Base-by-base conservation (phyloP, 164 flowering plant genomes). In the Berberis thunbergii region DNA sequence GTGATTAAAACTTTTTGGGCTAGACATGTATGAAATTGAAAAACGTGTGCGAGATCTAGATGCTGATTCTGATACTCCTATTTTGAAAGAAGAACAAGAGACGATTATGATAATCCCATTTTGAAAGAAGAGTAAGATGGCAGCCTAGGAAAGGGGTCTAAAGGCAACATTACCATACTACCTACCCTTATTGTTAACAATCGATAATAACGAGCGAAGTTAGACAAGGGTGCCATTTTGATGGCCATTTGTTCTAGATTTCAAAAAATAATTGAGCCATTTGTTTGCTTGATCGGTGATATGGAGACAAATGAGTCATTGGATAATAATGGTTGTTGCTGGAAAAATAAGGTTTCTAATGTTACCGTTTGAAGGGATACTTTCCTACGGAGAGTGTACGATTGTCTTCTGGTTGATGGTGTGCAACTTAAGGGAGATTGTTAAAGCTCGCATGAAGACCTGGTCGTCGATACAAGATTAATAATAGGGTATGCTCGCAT, bases 381-480 rank as follows among this genome's bases (percentile, higher is more conserved):
- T 43, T 91, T 95, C 70, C 91, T 97, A 57, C 96, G 99, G 74
- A 81, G 87, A 74, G 97, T 91, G 26, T 95, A 97, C 64, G 91
- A 91, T 66, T 95, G 99, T 72, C 99, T 97, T 41, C 49, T 85
- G 67, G 87, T 91, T 58, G 80, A 88, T 61, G 97, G 99, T 39
- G 94, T 95, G 75, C 92, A 86, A 71, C 89, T 95, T 68, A 85
- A 83, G 73, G 99, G 99, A 73, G 99, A 95, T 81, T 97, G 99
- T 66, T 95, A 95, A 78, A 87, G 70, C 74, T 67, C 71, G 50
- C 91, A 97, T 71, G 83, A 81, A 83, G 99, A 40, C 92, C 94
- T 64, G 94, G 26, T 26, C 26, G 94, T 41, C 80, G 90, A 49
- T 91, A 97, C 84, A 86, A 81, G 75, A 79, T 95, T 45, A 87